Percentiles rank a stretch among this genome's conserved stretches.
phyloP scores from a whole-genome alignment of 306 rosid genomes.

The Prunus mume region DNA sequence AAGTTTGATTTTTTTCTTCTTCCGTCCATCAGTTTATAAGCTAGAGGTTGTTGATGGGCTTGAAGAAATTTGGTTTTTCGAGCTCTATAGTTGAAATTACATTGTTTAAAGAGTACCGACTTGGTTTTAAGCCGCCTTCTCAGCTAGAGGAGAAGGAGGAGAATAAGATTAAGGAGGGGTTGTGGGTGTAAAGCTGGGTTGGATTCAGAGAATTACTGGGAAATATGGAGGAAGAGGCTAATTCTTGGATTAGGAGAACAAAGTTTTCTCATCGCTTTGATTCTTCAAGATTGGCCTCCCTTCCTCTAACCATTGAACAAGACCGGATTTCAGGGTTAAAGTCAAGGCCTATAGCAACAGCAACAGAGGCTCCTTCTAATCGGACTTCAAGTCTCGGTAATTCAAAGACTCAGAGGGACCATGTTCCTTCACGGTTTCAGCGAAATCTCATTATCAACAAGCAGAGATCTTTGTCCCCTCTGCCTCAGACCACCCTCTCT shows the following conservation, averaged over 20 bases:
- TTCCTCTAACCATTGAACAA: conserved; percentile 32
- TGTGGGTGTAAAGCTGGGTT: conserved; percentile 22
- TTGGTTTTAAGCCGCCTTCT: conserved; percentile 35
- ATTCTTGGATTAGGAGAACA: conserved; percentile 88
- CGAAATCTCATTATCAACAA: conserved; percentile 24
- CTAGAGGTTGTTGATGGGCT: conserved; percentile 38
- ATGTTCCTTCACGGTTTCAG: conserved; percentile 17
- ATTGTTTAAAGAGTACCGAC: conserved; percentile 20
- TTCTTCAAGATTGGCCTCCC: conserved; percentile 38
- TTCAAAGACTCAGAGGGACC: neutral
- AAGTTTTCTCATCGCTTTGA: conserved; percentile 88
- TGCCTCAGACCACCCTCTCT: conserved; percentile 42
- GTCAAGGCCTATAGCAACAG: conserved; percentile 33
- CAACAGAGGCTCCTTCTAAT: conserved; percentile 8
- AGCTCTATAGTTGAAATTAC: conserved; percentile 13
- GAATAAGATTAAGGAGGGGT: conserved; percentile 23
- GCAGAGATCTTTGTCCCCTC: conserved; percentile 85
- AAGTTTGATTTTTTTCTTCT: conserved; percentile 21
- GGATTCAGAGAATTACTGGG: conserved; percentile 21
- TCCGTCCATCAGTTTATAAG: conserved; percentile 2
- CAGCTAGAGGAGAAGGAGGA: conserved; percentile 4
- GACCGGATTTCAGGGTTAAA: conserved; percentile 40
- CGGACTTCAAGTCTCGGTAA: conserved; percentile 21
- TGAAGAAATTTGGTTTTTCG: conserved; percentile 29
- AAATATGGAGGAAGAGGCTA: conserved; percentile 58